Evolutionary conservation across 306 rosid species (phyloP), one percentile per base, ranked within the genome.

Genomic region (Vigna hirtella): DNA sequence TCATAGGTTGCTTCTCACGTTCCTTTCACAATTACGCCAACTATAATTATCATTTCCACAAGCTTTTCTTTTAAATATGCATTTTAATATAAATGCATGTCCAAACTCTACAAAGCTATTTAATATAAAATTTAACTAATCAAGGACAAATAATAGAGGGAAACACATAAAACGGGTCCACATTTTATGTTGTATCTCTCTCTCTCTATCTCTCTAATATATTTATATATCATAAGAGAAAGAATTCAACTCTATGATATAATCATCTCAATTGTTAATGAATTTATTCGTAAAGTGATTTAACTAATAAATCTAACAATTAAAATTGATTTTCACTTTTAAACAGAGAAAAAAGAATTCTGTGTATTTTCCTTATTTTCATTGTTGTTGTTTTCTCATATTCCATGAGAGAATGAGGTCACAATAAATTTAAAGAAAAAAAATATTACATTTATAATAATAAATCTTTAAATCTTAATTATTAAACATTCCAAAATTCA

Each of bases 21-120:
- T 59, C 56, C 72, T 79, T 71, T 62, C 77, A 36, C 30, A 17
- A 47, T 71, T 70, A 50, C 63, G 71, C 62, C 77, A 58, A 48
- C 64, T 22, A 80, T 63, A 80, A 72, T 18, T 24, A 64, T 64
- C 69, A 80, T 65, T 43, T 65, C 1, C 70, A 80, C 62, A 52
- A 18, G 26, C 48, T 34, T 45, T n/a, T 15, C 62, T 11, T 72
- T 72, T 73, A 52, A 65, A 28, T 67, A n/a, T 38, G 4, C 48
- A 67, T 64, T 26, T 36, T 28, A 36, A 42, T 26, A 34, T 11
- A 47, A 34, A 24, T 18, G 13, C 36, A 34, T 9, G 30, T 70
- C 30, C 13, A 11, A 32, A n/a, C 15, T 4, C 32, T 17, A 74
- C 9, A 3, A 52, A 16, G 12, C n/a, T 36, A 51, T 36, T 30